Base-by-base conservation (phyloP, 352 stramenopile species). In the Globisporangium spinosum region DNA sequence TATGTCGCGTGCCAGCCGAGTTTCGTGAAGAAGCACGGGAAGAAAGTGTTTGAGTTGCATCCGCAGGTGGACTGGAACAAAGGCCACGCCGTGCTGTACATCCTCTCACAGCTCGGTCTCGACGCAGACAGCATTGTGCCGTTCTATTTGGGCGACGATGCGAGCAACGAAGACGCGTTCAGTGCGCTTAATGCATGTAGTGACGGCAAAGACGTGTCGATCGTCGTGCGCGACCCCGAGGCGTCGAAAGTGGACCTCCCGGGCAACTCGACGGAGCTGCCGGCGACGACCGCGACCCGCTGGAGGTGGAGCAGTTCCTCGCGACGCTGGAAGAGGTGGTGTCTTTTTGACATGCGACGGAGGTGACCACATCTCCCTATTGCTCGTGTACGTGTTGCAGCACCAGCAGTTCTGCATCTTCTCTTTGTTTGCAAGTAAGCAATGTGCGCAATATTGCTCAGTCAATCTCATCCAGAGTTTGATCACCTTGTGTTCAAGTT, bases 1-100 rank as follows among this genome's bases (percentile, higher is more conserved):
- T 98, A 94, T 70, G 64, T 86, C 27, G 58, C 58, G 12, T 75
- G 69, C 15, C 69, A 85, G 53, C 76, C 77, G 22, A 77, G 65
- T 40, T 74, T 89, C 8, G 78, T 77, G 38, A 87, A 90, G 69
- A 87, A 85, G 73, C 77, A 82, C 74, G 83, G 81, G 65, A 93
- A 93, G 59, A 85, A 90, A 76, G 85, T 95, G 4, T 94, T 91
- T 53, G 85, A 93, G 64, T 71, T 95, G 60, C 79, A 84, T 40
- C 83, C 87, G 17, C 70, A 89, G 67, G 78, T 95, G 51, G 79
- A 90, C 57, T 95, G 87, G 87, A 74, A 95, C 79, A 94, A 95
- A 68, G 87, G 87, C 22, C 83, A 82, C 32, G 84, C 82, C 23
- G 83, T 94, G 64, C 79, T 91, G 70, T 93, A 75, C 40, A 49